Conservation (phyloP, 768 basidiomycete species). For the Hygrophorus russula region DNA sequence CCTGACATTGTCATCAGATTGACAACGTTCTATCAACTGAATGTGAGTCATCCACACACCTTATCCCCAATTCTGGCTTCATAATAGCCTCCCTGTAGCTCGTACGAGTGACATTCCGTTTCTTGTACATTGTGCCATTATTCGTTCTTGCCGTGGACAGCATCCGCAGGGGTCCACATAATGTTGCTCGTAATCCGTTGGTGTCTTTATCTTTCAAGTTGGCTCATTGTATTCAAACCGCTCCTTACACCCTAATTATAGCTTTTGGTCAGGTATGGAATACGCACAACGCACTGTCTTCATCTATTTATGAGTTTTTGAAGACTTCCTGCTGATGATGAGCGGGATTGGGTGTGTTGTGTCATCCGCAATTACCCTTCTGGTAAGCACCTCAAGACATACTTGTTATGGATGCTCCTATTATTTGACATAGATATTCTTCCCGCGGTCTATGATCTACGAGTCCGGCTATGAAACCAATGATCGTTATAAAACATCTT, state of each 20-base stretch:
- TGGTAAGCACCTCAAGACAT: conserved; percentile 34
- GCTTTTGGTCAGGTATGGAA: conserved; percentile 48
- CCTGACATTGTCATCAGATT: conserved; percentile 67
- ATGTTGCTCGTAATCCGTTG: conserved; percentile 44
- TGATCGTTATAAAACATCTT: neutral
- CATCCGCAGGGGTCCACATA: conserved; percentile 30
- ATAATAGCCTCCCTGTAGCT: conserved; percentile 28
- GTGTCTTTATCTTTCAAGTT: conserved; percentile 17
- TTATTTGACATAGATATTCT: conserved; percentile 47
- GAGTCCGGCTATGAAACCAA: conserved; percentile 29
- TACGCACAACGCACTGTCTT: neutral
- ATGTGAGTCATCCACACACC: conserved; percentile 35
- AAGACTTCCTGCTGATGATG: conserved; percentile 63
- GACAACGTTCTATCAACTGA: conserved; percentile 65
- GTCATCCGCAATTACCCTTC: conserved; percentile 70
- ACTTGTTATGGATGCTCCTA: neutral
- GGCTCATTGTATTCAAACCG: neutral
- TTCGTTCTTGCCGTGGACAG: conserved; percentile 59
- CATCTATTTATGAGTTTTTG: conserved; percentile 11
- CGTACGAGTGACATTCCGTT: conserved; percentile 64
- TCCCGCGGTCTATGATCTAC: conserved; percentile 57
- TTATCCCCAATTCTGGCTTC: neutral
- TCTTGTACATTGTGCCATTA: conserved; percentile 61
- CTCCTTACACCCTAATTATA: conserved; percentile 12
- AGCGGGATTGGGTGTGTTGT: conserved; percentile 68